Evolutionary conservation across 2,329 filamentous ascomycete species (phyloP).

Genomic region (Aspergillus fumigatus): DNA sequence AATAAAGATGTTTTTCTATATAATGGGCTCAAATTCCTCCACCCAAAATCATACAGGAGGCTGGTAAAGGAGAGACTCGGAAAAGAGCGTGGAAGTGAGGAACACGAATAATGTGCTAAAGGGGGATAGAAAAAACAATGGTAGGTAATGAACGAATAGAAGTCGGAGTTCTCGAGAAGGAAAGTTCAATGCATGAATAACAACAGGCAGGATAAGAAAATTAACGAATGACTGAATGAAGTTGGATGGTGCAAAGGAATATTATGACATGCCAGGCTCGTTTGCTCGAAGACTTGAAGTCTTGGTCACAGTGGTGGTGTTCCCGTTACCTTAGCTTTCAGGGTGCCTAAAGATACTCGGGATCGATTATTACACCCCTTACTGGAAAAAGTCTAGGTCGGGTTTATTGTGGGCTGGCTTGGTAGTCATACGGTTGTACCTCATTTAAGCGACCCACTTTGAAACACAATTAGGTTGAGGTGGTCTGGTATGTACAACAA

Average conservation of each 20-base stretch:
- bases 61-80: slow-evolving; percentile 8
- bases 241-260: slow-evolving; percentile 21
- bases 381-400: not conserved
- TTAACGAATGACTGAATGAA: slow-evolving; percentile 29
- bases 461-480: not conserved
- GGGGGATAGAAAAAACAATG: slow-evolving; percentile 11
- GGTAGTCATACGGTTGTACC: not conserved
- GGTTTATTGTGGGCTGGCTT: not conserved
- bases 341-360: not conserved
- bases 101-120: slow-evolving; percentile 2
- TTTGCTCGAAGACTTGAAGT: slow-evolving; percentile 5
- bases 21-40: slow-evolving; percentile 1
- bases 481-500: not conserved
- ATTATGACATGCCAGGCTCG: slow-evolving; percentile 21
- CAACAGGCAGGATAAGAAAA: slow-evolving; percentile 14
- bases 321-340: not conserved
- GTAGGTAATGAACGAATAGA: slow-evolving; percentile 7
- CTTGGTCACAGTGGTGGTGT: not conserved
- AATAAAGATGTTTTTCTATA: not conserved
- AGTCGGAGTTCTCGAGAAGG: slow-evolving; percentile 4
- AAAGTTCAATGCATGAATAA: slow-evolving; percentile 7
- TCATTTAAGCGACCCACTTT: not conserved
- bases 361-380: not conserved
- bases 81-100: not conserved
- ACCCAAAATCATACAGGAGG: slow-evolving; percentile 6